Base-by-base conservation (phyloP, 208 protist genomes). In the Crithidia acanthocephali region DNA sequence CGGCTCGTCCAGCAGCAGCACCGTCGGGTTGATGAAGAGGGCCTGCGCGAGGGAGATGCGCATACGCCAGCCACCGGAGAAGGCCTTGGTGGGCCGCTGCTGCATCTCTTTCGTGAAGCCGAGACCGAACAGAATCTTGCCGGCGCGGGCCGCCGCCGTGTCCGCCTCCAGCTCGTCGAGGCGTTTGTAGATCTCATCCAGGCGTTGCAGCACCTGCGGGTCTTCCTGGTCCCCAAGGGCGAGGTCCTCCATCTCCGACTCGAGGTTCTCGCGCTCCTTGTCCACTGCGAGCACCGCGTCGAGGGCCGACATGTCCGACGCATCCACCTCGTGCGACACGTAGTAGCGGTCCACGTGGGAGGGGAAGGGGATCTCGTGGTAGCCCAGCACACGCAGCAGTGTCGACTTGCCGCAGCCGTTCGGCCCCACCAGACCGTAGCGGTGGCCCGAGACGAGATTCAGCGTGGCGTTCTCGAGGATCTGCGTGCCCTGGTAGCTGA, bases 31-130 rank as follows among this genome's bases (percentile, higher is more conserved):
- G 37, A 98, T 90, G 76, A 99, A 99, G 22, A 99, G 89, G 5
- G 96, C 98, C 72, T 95, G 92, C 1, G 98, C 97, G 7, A 99
- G 90, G 18, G 97, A 97, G 51, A 99, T 96, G 51, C 98, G 93
- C 98, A 99, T 99, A 51, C 98, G 84, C 98, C 98, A 99, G 48
- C 98, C 98, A 83, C 98, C 98, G 45, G 94, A 98, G 74, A 95
- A 96, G 6, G 84, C 85, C 47, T 82, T 91, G 13, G 90, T 95
- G 5, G 87, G 89, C 1, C 86, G 81, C 33, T 51, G 42, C 74
- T 96, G 89, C 89, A 96, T 94, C 50, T 96, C 87, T 8, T 78
- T 71, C 15, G 84, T 86, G 79, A 99, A 99, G 16, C 97, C 97
- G 7, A 99, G 88, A 97, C 98, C 97, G 67, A 91, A 94, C 13